Percentiles rank a stretch among this genome's conserved stretches.
Conservation (phyloP, 78 protist genomes). For the Emiliania huxleyi region DNA sequence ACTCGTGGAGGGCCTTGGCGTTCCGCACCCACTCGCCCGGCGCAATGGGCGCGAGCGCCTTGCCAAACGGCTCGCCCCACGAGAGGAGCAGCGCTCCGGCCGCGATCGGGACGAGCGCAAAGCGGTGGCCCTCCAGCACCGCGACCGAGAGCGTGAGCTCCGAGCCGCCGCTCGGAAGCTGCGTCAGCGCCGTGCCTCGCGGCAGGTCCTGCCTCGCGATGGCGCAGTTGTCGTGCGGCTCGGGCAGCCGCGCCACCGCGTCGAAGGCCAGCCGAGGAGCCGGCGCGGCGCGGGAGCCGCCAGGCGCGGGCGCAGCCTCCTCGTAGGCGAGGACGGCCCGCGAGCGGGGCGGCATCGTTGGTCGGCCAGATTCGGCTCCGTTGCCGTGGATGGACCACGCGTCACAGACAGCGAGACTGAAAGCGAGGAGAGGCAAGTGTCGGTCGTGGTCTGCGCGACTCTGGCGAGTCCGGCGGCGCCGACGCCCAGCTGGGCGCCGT, state of each 20-base stretch:
- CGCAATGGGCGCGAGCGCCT: neutral
- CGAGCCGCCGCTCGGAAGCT: neutral
- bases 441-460: too few relatives aligned
- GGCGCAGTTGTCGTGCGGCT: neutral
- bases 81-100: constrained; percentile 4
- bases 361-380: too few relatives aligned
- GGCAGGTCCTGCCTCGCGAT: neutral
- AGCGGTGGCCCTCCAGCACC: constrained; percentile 36
- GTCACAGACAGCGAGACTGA: too few relatives aligned
- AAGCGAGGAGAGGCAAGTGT: too few relatives aligned
- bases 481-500: too few relatives aligned
- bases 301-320: neutral
- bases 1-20: neutral
- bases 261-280: neutral
- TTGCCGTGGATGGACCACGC: too few relatives aligned
- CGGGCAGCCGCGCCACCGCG: neutral
- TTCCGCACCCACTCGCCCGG: constrained; percentile 27
- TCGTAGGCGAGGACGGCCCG: neutral
- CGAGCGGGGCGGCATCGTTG: too few relatives aligned
- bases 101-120: neutral
- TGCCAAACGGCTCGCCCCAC: constrained; percentile 32
- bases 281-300: neutral
- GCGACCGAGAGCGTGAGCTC: neutral
- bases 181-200: neutral
- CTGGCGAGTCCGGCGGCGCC: too few relatives aligned